phyloP scores from a whole-genome alignment of 257 asterid species.

The Ligustrum vulgare region DNA sequence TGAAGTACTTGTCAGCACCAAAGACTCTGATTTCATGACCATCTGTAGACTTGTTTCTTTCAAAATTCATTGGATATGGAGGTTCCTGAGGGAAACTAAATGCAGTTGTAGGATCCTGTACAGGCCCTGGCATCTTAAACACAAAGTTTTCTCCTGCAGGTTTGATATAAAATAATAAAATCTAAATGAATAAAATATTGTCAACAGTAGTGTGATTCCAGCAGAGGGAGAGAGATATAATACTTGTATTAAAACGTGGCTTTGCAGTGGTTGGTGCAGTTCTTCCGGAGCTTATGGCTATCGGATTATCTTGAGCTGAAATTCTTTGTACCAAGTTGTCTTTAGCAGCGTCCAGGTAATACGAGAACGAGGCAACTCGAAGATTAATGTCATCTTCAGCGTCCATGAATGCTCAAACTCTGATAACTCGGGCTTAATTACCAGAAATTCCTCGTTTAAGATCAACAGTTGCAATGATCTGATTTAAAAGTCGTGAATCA shows the following conservation, averaged over 20 bases:
- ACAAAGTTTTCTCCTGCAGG: slow-evolving; percentile 40
- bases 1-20: slow-evolving; percentile 81
- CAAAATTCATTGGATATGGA: slow-evolving; percentile 21
- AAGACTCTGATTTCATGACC: slow-evolving; percentile 61
- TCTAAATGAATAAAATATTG: slow-evolving; percentile 31
- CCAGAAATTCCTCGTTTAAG: background rate
- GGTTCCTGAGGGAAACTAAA: slow-evolving; percentile 32
- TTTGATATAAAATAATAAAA: slow-evolving; percentile 29
- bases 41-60: slow-evolving; percentile 33
- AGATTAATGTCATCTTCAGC: slow-evolving; percentile 43
- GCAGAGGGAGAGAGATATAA: background rate
- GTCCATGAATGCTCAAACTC: slow-evolving; percentile 43
- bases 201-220: no score
- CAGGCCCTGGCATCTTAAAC: slow-evolving; percentile 42
- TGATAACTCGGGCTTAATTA: no score
- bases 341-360: slow-evolving; percentile 58
- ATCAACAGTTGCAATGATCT: background rate
- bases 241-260: slow-evolving; percentile 28
- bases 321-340: slow-evolving; percentile 48
- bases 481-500: background rate
- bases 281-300: background rate
- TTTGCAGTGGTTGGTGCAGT: background rate
- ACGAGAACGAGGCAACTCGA: slow-evolving; percentile 79
- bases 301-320: slow-evolving; percentile 37
- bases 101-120: slow-evolving; percentile 36